Percentiles rank a stretch among this genome's conserved stretches.
Conservation (phyloP, 345 rosid species). For the Aquilaria yunnanensis region DNA sequence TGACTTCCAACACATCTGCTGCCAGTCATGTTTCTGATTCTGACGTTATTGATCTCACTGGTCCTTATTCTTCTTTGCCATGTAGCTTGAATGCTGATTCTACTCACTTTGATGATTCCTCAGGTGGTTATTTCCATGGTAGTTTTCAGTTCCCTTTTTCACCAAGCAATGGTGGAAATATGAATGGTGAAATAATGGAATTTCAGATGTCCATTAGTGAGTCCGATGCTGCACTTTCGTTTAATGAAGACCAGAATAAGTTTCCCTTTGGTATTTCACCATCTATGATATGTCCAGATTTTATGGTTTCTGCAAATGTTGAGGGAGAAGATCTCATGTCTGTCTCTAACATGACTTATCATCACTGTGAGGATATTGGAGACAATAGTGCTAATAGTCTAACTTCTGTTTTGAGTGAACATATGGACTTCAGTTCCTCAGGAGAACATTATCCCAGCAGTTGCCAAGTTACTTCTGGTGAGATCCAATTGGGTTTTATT, state of each 20-base stretch:
- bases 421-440: conserved; percentile 26
- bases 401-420: conserved; percentile 9
- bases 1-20: conserved; percentile 26
- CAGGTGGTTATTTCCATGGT: conserved; percentile 7
- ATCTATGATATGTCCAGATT: conserved; percentile 15
- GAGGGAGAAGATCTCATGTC: conserved; percentile 20
- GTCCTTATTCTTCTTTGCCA: conserved; percentile 22
- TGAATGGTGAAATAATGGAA: conserved; percentile 33
- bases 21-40: conserved; percentile 35
- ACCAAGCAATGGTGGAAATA: conserved; percentile 29
- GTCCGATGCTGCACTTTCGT: conserved; percentile 22
- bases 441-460: conserved; percentile 24
- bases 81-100: conserved; percentile 20
- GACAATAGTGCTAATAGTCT: conserved; percentile 20
- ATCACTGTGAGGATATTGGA: conserved; percentile 19
- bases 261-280: conserved; percentile 22
- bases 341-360: conserved; percentile 24
- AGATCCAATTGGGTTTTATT: conserved; percentile 20
- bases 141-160: conserved; percentile 21
- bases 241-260: conserved; percentile 24
- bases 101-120: conserved; percentile 22
- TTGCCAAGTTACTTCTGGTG: conserved; percentile 23
- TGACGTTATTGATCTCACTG: conserved; percentile 27
- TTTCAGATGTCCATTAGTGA: conserved; percentile 19
- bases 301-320: conserved; percentile 13